Conservation (phyloP, 129 eudicot species). For the Centella asiatica region DNA sequence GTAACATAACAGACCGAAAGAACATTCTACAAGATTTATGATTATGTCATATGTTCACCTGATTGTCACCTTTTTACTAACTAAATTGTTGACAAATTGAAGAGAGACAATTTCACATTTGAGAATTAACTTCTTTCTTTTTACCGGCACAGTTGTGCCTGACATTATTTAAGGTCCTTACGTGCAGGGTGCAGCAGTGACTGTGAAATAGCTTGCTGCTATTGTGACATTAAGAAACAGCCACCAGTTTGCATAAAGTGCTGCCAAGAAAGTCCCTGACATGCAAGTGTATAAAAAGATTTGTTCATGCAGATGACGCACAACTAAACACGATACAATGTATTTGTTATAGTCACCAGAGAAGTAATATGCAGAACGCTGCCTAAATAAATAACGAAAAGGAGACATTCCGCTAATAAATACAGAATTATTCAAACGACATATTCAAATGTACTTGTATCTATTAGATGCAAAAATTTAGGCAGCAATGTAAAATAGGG, state of each 20-base stretch:
- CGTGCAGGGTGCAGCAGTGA: conserved; percentile 71
- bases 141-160: too few relatives aligned
- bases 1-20: too few relatives aligned
- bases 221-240: conserved; percentile 55
- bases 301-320: too few relatives aligned
- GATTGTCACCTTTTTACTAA: neutral
- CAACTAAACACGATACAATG: neutral
- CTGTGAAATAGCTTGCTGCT: conserved; percentile 84
- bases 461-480: neutral
- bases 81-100: too few relatives aligned
- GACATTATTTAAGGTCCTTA: conserved; percentile 8
- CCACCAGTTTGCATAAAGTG: conserved; percentile 76
- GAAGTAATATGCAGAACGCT: neutral
- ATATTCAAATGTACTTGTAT: too few relatives aligned
- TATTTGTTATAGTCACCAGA: neutral
- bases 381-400: neutral
- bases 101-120: neutral
- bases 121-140: too few relatives aligned
- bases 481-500: conserved; percentile 1
- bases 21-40: too few relatives aligned
- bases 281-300: neutral
- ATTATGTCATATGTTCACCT: too few relatives aligned
- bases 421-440: neutral
- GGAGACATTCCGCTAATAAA: neutral
- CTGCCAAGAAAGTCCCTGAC: conserved; percentile 54